Evolutionary conservation across 345 rosid species (phyloP).

Genomic region (Eucalyptus victrix): DNA sequence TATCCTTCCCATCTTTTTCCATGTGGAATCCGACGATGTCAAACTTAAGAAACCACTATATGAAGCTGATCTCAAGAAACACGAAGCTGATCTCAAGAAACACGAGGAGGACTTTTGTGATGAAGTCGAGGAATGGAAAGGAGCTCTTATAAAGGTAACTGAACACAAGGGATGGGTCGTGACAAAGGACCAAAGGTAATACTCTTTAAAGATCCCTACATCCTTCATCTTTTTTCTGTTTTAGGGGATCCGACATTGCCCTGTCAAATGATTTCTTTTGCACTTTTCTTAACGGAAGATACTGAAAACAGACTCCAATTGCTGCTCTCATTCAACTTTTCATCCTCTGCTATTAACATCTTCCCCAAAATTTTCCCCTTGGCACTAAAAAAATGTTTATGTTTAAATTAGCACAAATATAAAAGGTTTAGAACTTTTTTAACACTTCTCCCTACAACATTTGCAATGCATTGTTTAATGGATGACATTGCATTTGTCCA

Average conservation of each 20-base stretch:
- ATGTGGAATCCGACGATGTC: rapidly evolving
- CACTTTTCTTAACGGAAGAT: background rate
- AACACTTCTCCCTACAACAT: no score
- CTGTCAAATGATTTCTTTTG: background rate
- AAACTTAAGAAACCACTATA: background rate
- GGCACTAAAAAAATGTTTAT: no score
- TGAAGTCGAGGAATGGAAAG: background rate
- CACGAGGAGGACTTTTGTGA: rapidly evolving
- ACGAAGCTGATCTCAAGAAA: background rate
- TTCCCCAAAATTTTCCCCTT: no score
- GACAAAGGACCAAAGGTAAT: background rate
- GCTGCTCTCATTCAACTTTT: no score
- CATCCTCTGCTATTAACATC: no score
- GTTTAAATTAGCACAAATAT: no score
- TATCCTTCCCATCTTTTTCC: background rate
- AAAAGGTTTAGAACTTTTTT: no score
- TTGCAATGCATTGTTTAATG: no score
- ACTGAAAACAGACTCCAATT: no score
- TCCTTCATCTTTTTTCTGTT: rapidly evolving
- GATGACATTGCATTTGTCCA: background rate
- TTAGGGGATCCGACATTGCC: background rate
- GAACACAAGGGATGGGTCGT: background rate
- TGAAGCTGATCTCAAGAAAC: background rate
- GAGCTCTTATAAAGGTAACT: background rate
- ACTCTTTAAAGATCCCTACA: background rate